Evolutionary conservation across 1,284 basidiomycete species (phyloP), one percentile per base, ranked within the genome.

Genomic region (Wallemia hederae): DNA sequence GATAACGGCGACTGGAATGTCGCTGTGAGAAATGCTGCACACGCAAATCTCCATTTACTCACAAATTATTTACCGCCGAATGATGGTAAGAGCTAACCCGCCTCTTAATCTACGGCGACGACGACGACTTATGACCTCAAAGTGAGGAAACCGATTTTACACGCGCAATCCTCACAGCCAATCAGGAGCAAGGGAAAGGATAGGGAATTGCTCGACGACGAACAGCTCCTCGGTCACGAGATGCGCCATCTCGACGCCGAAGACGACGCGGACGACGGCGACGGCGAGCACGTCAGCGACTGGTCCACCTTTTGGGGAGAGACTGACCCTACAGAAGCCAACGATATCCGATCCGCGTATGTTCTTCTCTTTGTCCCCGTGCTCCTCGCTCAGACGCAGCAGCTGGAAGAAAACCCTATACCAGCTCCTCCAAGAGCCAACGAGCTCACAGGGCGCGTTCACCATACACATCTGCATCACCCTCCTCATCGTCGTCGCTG

Each of bases 401-500:
- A 58, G 56, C 17, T 58, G 56, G 56, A 58, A 58, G 56, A 26
- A 28, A 15, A 28, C 14, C 25, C 24, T 58, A 7, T 58, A 58
- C n/a, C 25, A 27, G 15, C 56, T 58, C 25, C 24, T 58, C 14
- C 25, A 58, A 22, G 27, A 58, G 14, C 56, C 19, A 5, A 33
- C 59, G 17, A 7, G 24, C 19, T n/a, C n/a, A 11, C 24, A n/a
- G 24, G n/a, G 34, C 22, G 17, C 55, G 2, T 3, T 59, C 55
- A 14, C n/a, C 1, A 56, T 26, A 1, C 81, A 83, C 67, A 70
- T 81, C 63, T 68, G 77, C 56, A 77, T 76, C 34, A 84, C 80
- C 0, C 73, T 72, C 24, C 73, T 84, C 59, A 84, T 83, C 62
- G 68, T 80, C 1, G 66, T 77, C 63, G 85, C 83, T 24, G 85